Base-by-base conservation (phyloP, 768 basidiomycete genomes). In the Porphyrellus cyaneotinctus region DNA sequence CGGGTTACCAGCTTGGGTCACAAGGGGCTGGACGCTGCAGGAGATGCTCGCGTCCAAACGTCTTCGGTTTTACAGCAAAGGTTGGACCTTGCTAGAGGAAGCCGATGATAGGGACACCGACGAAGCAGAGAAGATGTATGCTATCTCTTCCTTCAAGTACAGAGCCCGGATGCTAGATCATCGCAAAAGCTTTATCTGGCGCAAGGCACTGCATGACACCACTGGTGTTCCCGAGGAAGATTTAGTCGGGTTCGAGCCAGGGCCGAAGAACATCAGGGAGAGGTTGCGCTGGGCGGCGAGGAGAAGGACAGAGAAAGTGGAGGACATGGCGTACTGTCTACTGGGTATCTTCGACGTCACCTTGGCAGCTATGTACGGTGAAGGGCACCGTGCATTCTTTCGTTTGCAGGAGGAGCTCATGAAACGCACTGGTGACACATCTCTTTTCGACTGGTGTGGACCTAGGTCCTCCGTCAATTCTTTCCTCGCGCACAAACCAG, bases 251-350 rank as follows among this genome's bases (percentile, higher is more conserved):
- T 61, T 67, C 47, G 46, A 32, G 33, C 28, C 53, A 1, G 63
- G 67, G 11, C 41, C 49, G 14, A 56, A 24, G 43, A 53, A 62
- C 17, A 48, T 67, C 2, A 49, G 58, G 43, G 30, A 52, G 24
- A 60, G 58, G 31, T 38, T 69, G n/a, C 47, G 28, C 32, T 69
- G 69, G 68, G 68, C 63, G 2, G 59, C 67, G 14, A 53, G 52
- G n/a, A 63, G 68, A 28, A 30, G 39, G 22, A 69, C 68, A 33
- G 64, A 60, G 5, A 60, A 63, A 26, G 52, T 61, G 20, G 68
- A 69, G 37, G 68, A 70, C 33, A 61, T 54, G 55, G 59, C 67
- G 11, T 70, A 70, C 49, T 69, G 62, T 41, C 58, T 70, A 12
- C 57, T 69, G 11, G 67, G 65, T 7, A 52, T 70, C 26, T 66